A percentile compares a stretch with the other conserved stretches of the same genome.
phyloP scores from a whole-genome alignment of 345 rosid genomes.

The Populus tremula region DNA sequence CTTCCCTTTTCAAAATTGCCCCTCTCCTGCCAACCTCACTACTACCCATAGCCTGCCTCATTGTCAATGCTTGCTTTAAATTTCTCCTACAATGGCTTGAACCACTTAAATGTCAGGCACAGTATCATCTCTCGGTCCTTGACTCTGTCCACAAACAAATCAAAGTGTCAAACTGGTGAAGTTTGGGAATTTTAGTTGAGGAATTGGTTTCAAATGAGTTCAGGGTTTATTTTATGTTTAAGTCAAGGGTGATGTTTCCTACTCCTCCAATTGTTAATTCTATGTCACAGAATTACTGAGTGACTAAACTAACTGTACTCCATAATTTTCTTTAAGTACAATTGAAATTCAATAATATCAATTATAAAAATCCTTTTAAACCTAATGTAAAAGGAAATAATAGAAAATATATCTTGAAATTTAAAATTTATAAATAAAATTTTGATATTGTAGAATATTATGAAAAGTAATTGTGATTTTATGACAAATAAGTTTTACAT shows the following conservation, averaged over 20 bases:
- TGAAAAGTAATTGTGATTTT: not conserved
- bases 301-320: not conserved
- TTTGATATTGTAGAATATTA: not conserved
- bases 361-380: not conserved
- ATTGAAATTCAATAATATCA: not conserved
- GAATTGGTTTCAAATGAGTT: not conserved
- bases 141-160: not conserved
- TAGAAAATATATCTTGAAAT: not conserved
- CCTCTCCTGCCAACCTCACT: not conserved
- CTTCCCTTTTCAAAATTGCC: not conserved
- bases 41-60: not conserved
- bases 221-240: not conserved
- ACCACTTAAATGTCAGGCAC: not conserved
- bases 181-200: not conserved
- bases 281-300: not conserved
- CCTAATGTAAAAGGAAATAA: not conserved
- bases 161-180: not conserved
- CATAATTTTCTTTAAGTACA: not conserved
- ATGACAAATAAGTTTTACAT: not conserved
- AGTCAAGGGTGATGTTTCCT: not conserved
- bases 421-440: not conserved
- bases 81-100: not conserved
- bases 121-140: not conserved
- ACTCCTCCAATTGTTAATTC: too few species aligned
- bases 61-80: not conserved